A percentile compares a stretch with the other conserved stretches of the same genome.
phyloP scores from a whole-genome alignment of 176 grass and related monocot genomes.

The Puya raimondii region DNA sequence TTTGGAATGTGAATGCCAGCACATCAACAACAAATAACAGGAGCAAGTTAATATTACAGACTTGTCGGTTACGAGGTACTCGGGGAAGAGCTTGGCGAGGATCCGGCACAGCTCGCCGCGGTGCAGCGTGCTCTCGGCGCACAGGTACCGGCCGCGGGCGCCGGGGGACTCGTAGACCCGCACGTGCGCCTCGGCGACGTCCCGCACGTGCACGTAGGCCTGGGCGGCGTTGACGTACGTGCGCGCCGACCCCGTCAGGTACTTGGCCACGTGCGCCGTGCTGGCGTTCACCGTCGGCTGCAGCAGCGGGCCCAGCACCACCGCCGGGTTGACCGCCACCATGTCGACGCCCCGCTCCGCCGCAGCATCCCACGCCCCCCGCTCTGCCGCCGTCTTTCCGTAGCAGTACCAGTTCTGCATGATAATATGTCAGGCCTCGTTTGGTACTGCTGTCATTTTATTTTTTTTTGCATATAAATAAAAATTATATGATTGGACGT shows the following conservation, averaged over 20 bases:
- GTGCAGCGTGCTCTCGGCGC: slow-evolving; percentile 70
- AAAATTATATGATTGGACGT: too few species aligned
- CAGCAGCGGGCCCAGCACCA: slow-evolving; percentile 53
- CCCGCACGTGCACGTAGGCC: slow-evolving; percentile 66
- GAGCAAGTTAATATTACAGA: neutral
- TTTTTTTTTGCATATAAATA: too few species aligned
- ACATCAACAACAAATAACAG: neutral
- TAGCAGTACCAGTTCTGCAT: slow-evolving; percentile 88
- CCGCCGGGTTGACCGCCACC: slow-evolving; percentile 54
- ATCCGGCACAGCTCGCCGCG: slow-evolving; percentile 56
- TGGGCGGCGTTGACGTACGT: slow-evolving; percentile 59
- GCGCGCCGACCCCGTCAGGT: slow-evolving; percentile 59
- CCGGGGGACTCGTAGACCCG: slow-evolving; percentile 37
- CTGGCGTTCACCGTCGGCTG: slow-evolving; percentile 61
- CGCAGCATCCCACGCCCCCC: slow-evolving; percentile 45
- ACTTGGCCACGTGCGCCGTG: slow-evolving; percentile 47
- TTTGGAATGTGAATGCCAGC: neutral
- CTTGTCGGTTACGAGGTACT: slow-evolving; percentile 69
- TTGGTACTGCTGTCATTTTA: too few species aligned
- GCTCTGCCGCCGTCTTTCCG: slow-evolving; percentile 60
- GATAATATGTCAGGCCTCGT: too few species aligned
- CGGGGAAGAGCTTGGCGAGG: slow-evolving; percentile 68
- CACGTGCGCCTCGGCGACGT: slow-evolving; percentile 70
- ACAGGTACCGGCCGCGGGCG: slow-evolving; percentile 64
- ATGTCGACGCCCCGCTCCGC: slow-evolving; percentile 24